These are phyloP conservation scores for Huntiella decipiens DNA, from an alignment of 2,329 filamentous ascomycete genomes.

Conservation along the genomic window DNA sequence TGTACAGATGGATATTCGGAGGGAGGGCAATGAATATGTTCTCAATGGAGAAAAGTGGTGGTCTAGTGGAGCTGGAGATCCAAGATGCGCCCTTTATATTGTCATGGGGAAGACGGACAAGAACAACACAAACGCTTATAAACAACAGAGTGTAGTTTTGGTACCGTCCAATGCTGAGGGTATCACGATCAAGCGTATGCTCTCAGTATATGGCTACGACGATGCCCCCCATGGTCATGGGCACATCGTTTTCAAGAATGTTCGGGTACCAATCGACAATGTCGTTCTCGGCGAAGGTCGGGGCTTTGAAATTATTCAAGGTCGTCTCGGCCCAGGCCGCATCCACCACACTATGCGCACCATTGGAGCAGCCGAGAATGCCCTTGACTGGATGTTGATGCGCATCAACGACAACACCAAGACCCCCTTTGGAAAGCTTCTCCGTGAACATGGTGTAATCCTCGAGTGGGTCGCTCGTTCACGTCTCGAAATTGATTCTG, in stretches of 20 bases:
- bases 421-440: conserved; percentile 74
- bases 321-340: conserved; percentile 80
- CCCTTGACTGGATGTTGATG: conserved; percentile 85
- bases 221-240: conserved; percentile 97
- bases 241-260: conserved; percentile 75
- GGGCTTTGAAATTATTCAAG: conserved; percentile 97
- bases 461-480: conserved; percentile 88
- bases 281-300: conserved; percentile 84
- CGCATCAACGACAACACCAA: conserved; percentile 84
- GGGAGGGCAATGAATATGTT: conserved; percentile 74
- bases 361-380: conserved; percentile 78
- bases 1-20: conserved; percentile 64
- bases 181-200: conserved; percentile 84
- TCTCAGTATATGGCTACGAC: conserved; percentile 87
- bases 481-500: conserved; percentile 82
- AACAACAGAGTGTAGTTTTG: conserved; percentile 81
- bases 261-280: conserved; percentile 66
- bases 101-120: conserved; percentile 90
- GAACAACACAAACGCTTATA: conserved; percentile 56
- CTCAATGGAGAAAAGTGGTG: conserved; percentile 98
- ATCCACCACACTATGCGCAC: conserved; percentile 97
- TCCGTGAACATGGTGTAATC: conserved; percentile 81
- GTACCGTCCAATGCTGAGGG: conserved; percentile 67
- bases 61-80: conserved; percentile 89
- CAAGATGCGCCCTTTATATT: conserved; percentile 79